phyloP scores from a whole-genome alignment of 345 rosid species.

The Gynandropsis gynandra region DNA sequence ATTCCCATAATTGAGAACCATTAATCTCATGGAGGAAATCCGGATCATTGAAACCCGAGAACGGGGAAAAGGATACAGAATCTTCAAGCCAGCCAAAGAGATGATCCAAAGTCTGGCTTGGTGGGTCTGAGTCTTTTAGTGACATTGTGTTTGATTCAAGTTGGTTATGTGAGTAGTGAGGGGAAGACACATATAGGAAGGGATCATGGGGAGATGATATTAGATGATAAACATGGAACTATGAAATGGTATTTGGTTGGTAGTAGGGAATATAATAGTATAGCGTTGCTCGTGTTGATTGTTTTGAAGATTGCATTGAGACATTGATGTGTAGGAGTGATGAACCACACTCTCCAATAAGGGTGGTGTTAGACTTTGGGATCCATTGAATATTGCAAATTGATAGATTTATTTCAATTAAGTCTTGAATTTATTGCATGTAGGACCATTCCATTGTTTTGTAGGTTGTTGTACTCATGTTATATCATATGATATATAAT shows the following conservation, averaged over 20 bases:
- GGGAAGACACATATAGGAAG: no score
- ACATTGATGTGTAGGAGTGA: no score
- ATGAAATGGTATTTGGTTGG: constrained; percentile 15
- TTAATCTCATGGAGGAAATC: constrained; percentile 32
- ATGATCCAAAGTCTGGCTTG: constrained; percentile 44
- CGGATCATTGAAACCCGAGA: constrained; percentile 53
- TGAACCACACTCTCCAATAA: no score
- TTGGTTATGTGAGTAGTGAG: constrained; percentile 4
- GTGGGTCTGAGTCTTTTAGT: constrained; percentile 47
- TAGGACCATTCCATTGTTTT: constrained; percentile 33
- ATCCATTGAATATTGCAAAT: constrained; percentile 16
- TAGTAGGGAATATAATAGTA: constrained; percentile 15
- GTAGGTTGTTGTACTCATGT: constrained; percentile 7
- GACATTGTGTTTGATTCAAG: constrained; percentile 35
- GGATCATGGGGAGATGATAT: no score
- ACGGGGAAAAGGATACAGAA: constrained; percentile 48
- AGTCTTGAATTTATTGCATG: constrained; percentile 19
- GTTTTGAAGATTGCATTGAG: neutral
- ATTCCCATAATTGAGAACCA: constrained; percentile 35
- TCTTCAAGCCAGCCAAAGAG: constrained; percentile 60
- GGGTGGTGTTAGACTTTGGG: neutral
- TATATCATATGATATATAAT: no score
- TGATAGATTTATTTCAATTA: constrained; percentile 13
- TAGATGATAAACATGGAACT: constrained; percentile 5
- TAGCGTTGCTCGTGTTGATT: constrained; percentile 6